Conservation (phyloP, 257 asterid genomes). For the Eucommia ulmoides region DNA sequence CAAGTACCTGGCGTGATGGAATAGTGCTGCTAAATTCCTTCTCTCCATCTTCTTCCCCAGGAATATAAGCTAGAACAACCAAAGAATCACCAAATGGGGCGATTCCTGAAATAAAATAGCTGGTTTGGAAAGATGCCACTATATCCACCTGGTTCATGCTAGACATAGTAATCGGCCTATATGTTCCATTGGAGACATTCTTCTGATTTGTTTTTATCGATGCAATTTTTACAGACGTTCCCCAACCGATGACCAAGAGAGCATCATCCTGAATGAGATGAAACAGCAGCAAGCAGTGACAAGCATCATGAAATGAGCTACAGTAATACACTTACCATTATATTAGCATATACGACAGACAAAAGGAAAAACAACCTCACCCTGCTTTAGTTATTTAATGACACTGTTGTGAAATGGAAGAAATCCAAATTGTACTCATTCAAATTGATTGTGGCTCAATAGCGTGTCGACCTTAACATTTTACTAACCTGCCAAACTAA, state of each 20-base stretch:
- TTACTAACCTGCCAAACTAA: constrained; percentile 90
- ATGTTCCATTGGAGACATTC: constrained; percentile 51
- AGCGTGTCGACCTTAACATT: too few relatives aligned
- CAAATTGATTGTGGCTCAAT: too few relatives aligned
- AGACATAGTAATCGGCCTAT: constrained; percentile 49
- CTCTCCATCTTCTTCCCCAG: constrained; percentile 79
- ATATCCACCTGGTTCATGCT: constrained; percentile 87
- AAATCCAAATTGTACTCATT: background rate
- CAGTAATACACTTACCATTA: too few relatives aligned
- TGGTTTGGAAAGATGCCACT: constrained; percentile 92
- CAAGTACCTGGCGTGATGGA: constrained; percentile 84
- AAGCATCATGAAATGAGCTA: too few relatives aligned
- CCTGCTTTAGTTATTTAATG: too few relatives aligned
- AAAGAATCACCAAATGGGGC: constrained; percentile 97
- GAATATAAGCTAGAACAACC: constrained; percentile 87
- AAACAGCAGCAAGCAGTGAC: constrained; percentile 19
- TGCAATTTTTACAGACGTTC: constrained; percentile 80
- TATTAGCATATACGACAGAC: too few relatives aligned
- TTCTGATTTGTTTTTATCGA: constrained; percentile 58
- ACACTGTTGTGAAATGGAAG: too few relatives aligned
- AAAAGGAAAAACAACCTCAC: too few relatives aligned
- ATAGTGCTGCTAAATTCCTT: constrained; percentile 60
- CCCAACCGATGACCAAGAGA: constrained; percentile 97
- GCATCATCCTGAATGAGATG: constrained; percentile 63
- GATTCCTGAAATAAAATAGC: constrained; percentile 90